Base-by-base conservation (phyloP, 805 yeast genomes). In the Sungouiella blattae region DNA sequence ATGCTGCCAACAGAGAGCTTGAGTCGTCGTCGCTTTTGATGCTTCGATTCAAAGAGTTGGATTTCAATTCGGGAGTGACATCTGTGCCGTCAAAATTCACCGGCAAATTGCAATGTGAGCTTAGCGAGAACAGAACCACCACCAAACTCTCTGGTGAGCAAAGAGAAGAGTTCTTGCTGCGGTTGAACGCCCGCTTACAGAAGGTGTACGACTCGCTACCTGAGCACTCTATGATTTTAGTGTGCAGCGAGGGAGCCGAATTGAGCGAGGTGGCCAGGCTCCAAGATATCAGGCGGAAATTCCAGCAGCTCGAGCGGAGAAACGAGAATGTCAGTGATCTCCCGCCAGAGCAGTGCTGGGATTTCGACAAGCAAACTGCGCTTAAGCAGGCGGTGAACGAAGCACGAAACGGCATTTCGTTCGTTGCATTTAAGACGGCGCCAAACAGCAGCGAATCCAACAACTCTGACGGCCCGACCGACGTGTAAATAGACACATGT, bases 201-300 rank as follows among this genome's bases (percentile, higher is more conserved):
- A 53, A 53, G 26, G 59, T 89, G 11, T 77, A 81, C 50, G 58
- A 65, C 1, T 41, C 54, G 2, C 48, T 84, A 14, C 86, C 95
- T 0, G 58, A 62, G 2, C 71, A 78, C 23, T 72, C 95, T 0
- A 57, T 80, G 15, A 46, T 89, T 11, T 61, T 87, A 1, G 50
- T 87, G 1, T 65, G 77, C 47, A 70, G 86, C 0, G 87, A 85
- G 1, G 63, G 73, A 33, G 87, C 87, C 8, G 77, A 79, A 48
- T 75, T 80, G 2, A 55, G 69, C 7, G 71, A 67, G 32, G 63
- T 78, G 60, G 57, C 59, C 34, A 55, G 59, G 30, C 59, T 87
- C 28, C 74, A 72, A 32, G 52, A 53, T 8, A 46, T 69, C 20
- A 69, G 70, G 42, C 60, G 67, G 30, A 57, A 52, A 26, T 76